phyloP scores from a whole-genome alignment of 345 rosid genomes.

The Hypericum perforatum region DNA sequence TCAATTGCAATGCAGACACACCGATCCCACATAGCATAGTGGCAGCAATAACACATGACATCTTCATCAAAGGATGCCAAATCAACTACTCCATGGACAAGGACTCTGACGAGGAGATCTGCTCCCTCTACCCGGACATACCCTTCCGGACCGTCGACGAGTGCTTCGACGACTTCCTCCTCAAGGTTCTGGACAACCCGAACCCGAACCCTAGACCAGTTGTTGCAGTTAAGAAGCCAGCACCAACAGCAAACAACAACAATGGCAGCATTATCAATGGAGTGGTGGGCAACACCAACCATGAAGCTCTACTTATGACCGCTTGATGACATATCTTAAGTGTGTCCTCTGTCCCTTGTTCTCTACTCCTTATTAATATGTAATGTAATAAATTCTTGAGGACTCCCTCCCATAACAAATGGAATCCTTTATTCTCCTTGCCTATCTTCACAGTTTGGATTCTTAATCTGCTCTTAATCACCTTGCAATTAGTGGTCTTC shows the following conservation, averaged over 20 bases:
- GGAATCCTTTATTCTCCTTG: no score
- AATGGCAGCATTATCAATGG: not conserved
- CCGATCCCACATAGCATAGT: slow-evolving; percentile 26
- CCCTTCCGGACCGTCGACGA: slow-evolving; percentile 12
- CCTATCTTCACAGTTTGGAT: no score
- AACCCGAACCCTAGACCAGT: not conserved
- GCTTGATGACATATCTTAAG: not conserved
- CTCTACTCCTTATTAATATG: no score
- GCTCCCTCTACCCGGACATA: slow-evolving; percentile 19
- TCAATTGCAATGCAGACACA: slow-evolving; percentile 17
- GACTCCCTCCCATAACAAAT: no score
- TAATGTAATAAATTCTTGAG: no score
- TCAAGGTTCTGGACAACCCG: not conserved
- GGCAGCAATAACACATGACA: slow-evolving; percentile 25
- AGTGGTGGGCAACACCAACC: not conserved
- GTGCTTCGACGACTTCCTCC: slow-evolving; percentile 21
- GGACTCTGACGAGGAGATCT: slow-evolving; percentile 15
- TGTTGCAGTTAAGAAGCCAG: no score
- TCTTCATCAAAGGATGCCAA: slow-evolving; percentile 29
- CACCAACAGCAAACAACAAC: not conserved
- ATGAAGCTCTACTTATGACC: slow-evolving; percentile 5
- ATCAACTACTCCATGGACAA: slow-evolving; percentile 19
- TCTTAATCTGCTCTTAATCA: no score
- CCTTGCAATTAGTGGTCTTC: no score
- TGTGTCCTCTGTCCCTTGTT: no score